Evolutionary conservation across 495 filamentous ascomycete genomes (phyloP).

Genomic region (Endocarpon pusillum): DNA sequence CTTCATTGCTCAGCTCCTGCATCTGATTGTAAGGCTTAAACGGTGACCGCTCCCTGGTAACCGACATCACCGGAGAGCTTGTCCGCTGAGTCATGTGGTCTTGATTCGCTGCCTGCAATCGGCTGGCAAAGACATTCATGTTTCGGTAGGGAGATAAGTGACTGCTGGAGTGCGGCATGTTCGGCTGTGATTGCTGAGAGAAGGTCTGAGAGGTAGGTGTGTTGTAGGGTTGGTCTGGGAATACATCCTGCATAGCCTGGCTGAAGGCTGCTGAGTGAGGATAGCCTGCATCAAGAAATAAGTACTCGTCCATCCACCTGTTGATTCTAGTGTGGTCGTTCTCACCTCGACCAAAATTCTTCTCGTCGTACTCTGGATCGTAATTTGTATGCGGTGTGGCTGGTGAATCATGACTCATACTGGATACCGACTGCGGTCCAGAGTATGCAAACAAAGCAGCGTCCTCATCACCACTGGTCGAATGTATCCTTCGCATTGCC

Average conservation of each 20-base stretch:
- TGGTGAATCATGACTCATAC: constrained; percentile 35
- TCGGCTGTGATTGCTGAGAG: constrained; percentile 25
- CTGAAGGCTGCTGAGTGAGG: constrained; percentile 38
- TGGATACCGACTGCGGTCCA: constrained; percentile 35
- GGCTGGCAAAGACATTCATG: constrained; percentile 52
- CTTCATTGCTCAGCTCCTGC: constrained; percentile 17
- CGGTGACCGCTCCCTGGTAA: constrained; percentile 60
- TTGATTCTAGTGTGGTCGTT: constrained; percentile 25
- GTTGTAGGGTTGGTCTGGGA: constrained; percentile 72
- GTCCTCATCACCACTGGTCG: constrained; percentile 29
- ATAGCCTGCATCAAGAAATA: constrained; percentile 36
- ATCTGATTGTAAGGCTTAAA: constrained; percentile 43
- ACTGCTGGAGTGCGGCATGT: constrained; percentile 15
- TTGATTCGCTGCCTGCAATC: constrained; percentile 61
- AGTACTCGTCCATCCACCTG: constrained; percentile 42
- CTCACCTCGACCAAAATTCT: constrained; percentile 31
- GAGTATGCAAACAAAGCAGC: constrained; percentile 28
- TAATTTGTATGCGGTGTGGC: constrained; percentile 37
- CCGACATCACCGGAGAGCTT: constrained; percentile 30
- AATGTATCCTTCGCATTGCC: constrained; percentile 37
- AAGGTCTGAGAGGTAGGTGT: constrained; percentile 39
- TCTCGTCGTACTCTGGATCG: constrained; percentile 34
- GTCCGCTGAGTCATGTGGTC: constrained; percentile 47
- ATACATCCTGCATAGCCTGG: constrained; percentile 72
- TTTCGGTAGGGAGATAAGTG: constrained; percentile 34